Evolutionary conservation across 208 protist species (phyloP).

Genomic region (Baffinella frigidus): DNA sequence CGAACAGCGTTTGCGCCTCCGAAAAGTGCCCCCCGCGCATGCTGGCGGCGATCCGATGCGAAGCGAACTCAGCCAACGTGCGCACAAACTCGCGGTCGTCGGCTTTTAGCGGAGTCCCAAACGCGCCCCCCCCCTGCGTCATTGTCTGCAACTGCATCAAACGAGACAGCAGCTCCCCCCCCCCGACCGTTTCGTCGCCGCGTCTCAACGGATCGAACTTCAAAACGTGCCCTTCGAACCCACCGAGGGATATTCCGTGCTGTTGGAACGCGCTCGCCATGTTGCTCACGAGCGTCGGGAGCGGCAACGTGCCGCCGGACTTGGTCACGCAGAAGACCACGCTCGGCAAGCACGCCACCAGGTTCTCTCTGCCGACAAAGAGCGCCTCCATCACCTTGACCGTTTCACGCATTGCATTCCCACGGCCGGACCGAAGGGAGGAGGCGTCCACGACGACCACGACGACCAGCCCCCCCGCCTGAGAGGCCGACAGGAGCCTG

Average conservation of each 20-base stretch:
- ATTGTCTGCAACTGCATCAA: background rate
- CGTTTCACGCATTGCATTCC: background rate
- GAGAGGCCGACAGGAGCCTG: background rate
- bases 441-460: background rate
- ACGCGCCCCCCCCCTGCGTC: background rate
- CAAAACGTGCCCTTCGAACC: background rate
- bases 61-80: background rate
- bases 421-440: background rate
- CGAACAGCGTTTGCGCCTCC: background rate
- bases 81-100: background rate
- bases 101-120: background rate
- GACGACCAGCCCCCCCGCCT: background rate
- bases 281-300: background rate
- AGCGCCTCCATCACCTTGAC: background rate
- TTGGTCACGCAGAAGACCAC: conserved; percentile 2
- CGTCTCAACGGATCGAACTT: background rate
- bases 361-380: background rate
- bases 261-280: background rate
- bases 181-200: background rate
- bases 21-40: background rate
- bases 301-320: background rate
- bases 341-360: no score
- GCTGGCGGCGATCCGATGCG: background rate
- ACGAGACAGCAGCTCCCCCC: background rate
- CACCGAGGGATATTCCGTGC: background rate